These are phyloP conservation scores for Trichoderma erinaceum DNA, from an alignment of 495 filamentous ascomycete genomes.

Conservation along the genomic window DNA sequence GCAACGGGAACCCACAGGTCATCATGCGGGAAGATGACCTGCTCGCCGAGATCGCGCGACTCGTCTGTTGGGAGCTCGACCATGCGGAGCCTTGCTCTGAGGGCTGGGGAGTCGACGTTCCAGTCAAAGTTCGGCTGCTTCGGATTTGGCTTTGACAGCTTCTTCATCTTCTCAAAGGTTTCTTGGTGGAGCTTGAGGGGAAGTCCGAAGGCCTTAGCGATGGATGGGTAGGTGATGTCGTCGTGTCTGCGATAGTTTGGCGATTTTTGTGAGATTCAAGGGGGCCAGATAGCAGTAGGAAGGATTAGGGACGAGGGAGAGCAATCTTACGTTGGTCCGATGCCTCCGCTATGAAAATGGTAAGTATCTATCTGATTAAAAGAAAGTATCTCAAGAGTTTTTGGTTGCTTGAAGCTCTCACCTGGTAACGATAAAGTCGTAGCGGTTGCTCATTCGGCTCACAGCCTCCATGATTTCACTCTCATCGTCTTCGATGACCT, in stretches of 20 bases:
- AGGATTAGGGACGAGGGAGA: background rate
- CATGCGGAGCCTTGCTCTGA: slow-evolving; percentile 83
- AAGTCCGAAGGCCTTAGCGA: slow-evolving; percentile 81
- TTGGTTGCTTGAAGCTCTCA: slow-evolving; percentile 20
- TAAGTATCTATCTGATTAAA: background rate
- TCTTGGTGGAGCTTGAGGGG: slow-evolving; percentile 68
- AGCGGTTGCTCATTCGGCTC: slow-evolving; percentile 73
- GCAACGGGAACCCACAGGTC: slow-evolving; percentile 84
- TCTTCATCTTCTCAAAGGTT: slow-evolving; percentile 76
- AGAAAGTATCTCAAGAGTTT: background rate
- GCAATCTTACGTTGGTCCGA: slow-evolving; percentile 73
- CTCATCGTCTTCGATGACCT: slow-evolving; percentile 90
- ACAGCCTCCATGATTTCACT: slow-evolving; percentile 83
- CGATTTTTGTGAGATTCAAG: slow-evolving; percentile 22
- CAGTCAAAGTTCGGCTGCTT: slow-evolving; percentile 74
- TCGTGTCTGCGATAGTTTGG: slow-evolving; percentile 61
- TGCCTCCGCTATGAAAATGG: slow-evolving; percentile 60
- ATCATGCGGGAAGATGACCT: slow-evolving; percentile 71
- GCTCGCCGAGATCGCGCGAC: slow-evolving; percentile 49
- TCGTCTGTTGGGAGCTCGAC: slow-evolving; percentile 74
- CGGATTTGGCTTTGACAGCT: slow-evolving; percentile 63
- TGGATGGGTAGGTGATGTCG: slow-evolving; percentile 93
- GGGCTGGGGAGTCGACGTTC: slow-evolving; percentile 70
- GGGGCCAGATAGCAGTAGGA: background rate
- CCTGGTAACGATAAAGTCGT: slow-evolving; percentile 89